Conservation (phyloP, 2,329 filamentous ascomycete genomes). For the Hypoxylon sp. region DNA sequence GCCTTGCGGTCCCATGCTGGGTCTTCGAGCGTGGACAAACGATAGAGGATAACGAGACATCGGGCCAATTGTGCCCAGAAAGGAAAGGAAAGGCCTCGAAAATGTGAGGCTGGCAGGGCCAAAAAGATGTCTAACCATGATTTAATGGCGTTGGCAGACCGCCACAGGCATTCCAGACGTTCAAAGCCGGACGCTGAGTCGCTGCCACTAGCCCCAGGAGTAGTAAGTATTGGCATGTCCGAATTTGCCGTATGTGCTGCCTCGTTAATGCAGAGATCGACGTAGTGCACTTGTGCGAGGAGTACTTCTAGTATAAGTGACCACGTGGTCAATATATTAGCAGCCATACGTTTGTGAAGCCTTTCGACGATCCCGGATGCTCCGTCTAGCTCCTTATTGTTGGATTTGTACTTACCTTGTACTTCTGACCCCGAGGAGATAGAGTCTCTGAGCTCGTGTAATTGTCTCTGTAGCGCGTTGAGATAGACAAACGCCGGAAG, state of each 20-base stretch:
- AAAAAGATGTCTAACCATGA: conserved; percentile 55
- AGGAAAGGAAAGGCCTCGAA: conserved; percentile 55
- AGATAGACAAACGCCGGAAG: conserved; percentile 50
- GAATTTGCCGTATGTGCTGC: conserved; percentile 49
- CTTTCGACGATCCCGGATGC: neutral
- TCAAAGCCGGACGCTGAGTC: conserved; percentile 48
- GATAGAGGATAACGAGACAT: conserved; percentile 55
- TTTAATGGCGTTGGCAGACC: conserved; percentile 54
- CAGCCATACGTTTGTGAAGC: neutral
- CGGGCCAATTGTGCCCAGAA: conserved; percentile 58
- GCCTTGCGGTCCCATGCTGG: conserved; percentile 57
- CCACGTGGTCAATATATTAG: conserved; percentile 29
- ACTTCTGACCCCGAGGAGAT: conserved; percentile 47
- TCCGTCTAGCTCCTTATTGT: neutral
- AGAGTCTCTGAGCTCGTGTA: conserved; percentile 53
- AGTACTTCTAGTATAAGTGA: conserved; percentile 42
- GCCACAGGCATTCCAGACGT: conserved; percentile 55
- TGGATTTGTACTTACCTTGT: conserved; percentile 31
- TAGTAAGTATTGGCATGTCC: conserved; percentile 38
- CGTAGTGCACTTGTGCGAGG: conserved; percentile 48
- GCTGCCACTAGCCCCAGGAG: conserved; percentile 28
- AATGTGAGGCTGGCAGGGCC: conserved; percentile 45
- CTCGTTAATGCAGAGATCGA: conserved; percentile 43
- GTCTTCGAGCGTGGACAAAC: conserved; percentile 56
- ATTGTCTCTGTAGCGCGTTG: conserved; percentile 52